Conservation (phyloP, 2,329 filamentous ascomycete genomes). For the Trichoderma sp. region DNA sequence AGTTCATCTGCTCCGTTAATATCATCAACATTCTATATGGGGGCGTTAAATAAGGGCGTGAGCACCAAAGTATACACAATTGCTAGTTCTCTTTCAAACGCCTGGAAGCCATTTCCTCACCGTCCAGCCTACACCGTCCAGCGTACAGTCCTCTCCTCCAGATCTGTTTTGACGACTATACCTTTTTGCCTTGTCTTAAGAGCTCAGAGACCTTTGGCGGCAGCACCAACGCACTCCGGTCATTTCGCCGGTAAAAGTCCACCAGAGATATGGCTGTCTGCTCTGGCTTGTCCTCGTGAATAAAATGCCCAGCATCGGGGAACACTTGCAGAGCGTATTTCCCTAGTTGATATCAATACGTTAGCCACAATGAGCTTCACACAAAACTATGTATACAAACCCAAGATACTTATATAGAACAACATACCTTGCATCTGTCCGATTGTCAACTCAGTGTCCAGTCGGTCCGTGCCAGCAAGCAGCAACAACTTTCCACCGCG, state of each 20-base stretch:
- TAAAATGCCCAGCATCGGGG: conserved; percentile 91
- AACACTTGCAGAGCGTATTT: conserved; percentile 96
- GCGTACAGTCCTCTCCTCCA: background rate
- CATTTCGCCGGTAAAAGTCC: conserved; percentile 91
- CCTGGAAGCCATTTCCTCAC: background rate
- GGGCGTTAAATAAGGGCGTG: background rate
- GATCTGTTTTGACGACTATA: conserved; percentile 35
- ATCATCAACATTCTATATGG: background rate
- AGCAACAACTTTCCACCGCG: conserved; percentile 80
- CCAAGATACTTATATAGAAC: background rate
- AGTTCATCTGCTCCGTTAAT: background rate
- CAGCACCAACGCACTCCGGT: conserved; percentile 76
- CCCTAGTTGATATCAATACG: conserved; percentile 42
- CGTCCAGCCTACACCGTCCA: background rate
- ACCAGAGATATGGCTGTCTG: conserved; percentile 81
- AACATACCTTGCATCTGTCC: conserved; percentile 88
- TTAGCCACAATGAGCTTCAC: background rate
- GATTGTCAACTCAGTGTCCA: conserved; percentile 91
- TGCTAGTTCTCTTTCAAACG: conserved; percentile 1
- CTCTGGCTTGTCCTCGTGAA: conserved; percentile 91
- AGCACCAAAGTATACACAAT: background rate
- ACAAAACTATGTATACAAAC: background rate
- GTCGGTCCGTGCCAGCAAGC: conserved; percentile 81
- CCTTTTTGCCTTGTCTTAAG: conserved; percentile 58
- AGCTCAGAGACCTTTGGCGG: conserved; percentile 88